Evolutionary conservation across 805 yeast genomes (phyloP), one percentile per base, ranked within the genome.

Genomic region (Candida railenensis): DNA sequence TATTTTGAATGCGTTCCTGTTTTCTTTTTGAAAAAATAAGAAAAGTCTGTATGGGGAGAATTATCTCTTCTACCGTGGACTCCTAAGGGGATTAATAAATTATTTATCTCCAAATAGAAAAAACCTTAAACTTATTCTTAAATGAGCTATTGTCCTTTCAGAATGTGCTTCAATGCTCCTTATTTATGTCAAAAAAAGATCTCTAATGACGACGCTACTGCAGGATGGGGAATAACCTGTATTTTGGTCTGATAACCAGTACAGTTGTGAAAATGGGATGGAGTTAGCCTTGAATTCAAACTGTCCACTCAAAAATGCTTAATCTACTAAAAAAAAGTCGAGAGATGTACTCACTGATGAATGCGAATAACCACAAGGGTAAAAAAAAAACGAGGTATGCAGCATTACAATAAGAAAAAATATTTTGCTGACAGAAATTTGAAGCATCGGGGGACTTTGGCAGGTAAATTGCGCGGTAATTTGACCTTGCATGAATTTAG

Each of bases 401-500:
- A 25, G 30, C 30, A 5, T 25, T 25, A 25, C 30, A 25, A 25
- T 25, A 25, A 25, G 30, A 25, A 25, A 25, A 25, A 25, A 25
- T 7, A 7, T 25, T 25, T 25, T 30, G 14, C 11, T 30, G 34
- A 11, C 34, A 14, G 12, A 30, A 33, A 82, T 78, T 44, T 78
- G 81, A 25, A 25, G 30, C 30, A 7, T 25, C 30, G 30, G 30
- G 30, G 5, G 30, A 25, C 30, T 7, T 25, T n/a, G n/a, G n/a
- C n/a, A n/a, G n/a, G n/a, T n/a, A n/a, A n/a, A n/a, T n/a, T n/a
- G n/a, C n/a, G n/a, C n/a, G n/a, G n/a, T n/a, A n/a, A n/a, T 25
- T 25, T 25, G 30, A 11, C 11, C 9, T 11, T 25, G 30, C 30
- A 25, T 11, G 30, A 25, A 11, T 0, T 82, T 83, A 30, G 78